A percentile compares a stretch with the other conserved stretches of the same genome.
These are phyloP conservation scores for Spathaspora sp. DNA, from an alignment of 805 yeast species.

Conservation along the genomic window DNA sequence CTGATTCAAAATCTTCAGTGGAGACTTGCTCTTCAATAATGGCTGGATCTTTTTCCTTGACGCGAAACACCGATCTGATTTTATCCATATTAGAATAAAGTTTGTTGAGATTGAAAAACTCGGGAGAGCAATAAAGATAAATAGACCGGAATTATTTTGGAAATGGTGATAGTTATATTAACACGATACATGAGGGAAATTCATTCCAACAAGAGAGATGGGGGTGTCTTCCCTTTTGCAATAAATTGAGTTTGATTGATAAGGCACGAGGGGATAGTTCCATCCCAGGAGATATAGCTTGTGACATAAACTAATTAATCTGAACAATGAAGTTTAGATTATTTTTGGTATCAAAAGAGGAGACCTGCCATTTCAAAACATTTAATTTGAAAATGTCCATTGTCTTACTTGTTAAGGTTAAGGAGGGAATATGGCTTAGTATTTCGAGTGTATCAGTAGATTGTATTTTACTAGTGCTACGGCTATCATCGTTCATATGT, in stretches of 20 bases:
- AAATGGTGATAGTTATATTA: not conserved
- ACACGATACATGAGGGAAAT: no score
- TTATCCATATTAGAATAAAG: slow-evolving; percentile 5
- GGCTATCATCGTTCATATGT: not conserved
- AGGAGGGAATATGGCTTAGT: not conserved
- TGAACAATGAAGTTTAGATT: no score
- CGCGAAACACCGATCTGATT: slow-evolving; percentile 4
- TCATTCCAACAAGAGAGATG: not conserved
- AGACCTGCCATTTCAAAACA: not conserved
- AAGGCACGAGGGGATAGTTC: no score
- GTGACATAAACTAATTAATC: no score
- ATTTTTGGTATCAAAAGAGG: not conserved
- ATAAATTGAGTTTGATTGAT: no score
- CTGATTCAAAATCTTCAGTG: slow-evolving; percentile 9
- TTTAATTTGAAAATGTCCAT: not conserved
- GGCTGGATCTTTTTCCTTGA: not conserved
- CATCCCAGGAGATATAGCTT: no score
- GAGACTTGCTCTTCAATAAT: slow-evolving; percentile 2
- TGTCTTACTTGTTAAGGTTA: not conserved
- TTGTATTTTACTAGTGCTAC: no score
- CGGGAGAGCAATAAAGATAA: not conserved
- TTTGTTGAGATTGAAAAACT: not conserved
- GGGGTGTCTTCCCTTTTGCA: not conserved
- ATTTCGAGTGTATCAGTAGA: not conserved
- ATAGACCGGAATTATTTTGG: not conserved